Evolutionary conservation across 345 rosid species (phyloP), one percentile per base, ranked within the genome.

Genomic region (Salix viminalis): DNA sequence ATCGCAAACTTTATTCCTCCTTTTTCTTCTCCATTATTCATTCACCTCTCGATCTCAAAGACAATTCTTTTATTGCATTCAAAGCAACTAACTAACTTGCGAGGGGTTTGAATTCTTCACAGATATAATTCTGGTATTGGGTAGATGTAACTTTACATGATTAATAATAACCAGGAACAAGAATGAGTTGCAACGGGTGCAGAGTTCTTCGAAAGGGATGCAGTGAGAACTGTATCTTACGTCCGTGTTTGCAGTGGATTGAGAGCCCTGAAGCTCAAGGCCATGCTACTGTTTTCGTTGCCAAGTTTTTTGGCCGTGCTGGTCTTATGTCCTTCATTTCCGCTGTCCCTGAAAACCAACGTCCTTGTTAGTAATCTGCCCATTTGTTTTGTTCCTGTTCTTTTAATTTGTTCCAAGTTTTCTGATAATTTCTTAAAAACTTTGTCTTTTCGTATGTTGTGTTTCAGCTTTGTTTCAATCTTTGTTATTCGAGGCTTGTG

Each of bases 121-220:
- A 11, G 13, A 2, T 44, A 44, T 13, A 44, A 44, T 44, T 44
- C 13, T 44, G 16, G 44, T 41, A 2, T 28, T 41, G 24, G 7
- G 50, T 78, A 79, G 71, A 77, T 77, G 83, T 72, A 70, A 73
- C 19, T 34, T 58, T 3, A 42, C 13, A 44, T 5, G 19, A 26
- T 18, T 24, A 41, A 50, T 54, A 15, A 61, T 54, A 15, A 61
- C 9, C 24, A 48, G 7, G 5, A 69, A 15, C 19, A 69, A 46
- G 28, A 26, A 95, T 96, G 99, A 96, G 99, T 64, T 96, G 99
- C 92, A 96, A 91, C 87, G 99, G 99, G 0, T 96, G 98, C 84
- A 84, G 98, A 79, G 99, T 96, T 37, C 84, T 96, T 16, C 92
- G 99, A 21, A 96, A 96, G 79, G 99, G 99, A 3, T 96, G 99